Conservation (phyloP, 2,329 filamentous ascomycete genomes). For the Aspergillus clavatus region DNA sequence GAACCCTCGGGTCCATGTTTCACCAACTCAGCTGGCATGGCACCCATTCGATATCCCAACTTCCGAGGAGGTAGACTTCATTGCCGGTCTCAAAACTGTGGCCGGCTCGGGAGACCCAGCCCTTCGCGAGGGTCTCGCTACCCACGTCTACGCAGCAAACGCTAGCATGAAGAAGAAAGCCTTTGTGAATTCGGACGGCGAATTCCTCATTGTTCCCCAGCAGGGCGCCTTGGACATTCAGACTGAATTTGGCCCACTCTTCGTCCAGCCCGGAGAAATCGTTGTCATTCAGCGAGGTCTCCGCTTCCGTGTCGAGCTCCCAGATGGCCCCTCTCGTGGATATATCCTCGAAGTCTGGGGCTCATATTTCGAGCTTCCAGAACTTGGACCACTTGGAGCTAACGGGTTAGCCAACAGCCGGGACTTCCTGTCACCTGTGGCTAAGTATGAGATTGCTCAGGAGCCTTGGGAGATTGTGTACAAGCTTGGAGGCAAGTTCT, state of each 20-base stretch:
- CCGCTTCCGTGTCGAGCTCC: conserved; percentile 57
- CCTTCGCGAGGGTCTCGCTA: conserved; percentile 52
- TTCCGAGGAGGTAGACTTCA: conserved; percentile 50
- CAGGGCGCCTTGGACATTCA: conserved; percentile 62
- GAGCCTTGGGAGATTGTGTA: conserved; percentile 55
- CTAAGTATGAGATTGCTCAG: conserved; percentile 54
- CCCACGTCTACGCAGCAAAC: conserved; percentile 53
- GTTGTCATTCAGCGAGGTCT: conserved; percentile 63
- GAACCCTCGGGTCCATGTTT: conserved; percentile 52
- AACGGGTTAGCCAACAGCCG: conserved; percentile 62
- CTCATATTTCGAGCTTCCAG: conserved; percentile 60
- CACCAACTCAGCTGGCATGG: conserved; percentile 55
- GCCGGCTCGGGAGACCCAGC: conserved; percentile 55
- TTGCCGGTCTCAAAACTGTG: conserved; percentile 51
- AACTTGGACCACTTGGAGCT: conserved; percentile 62
- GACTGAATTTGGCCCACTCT: conserved; percentile 61
- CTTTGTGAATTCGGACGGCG: conserved; percentile 61
- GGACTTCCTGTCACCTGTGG: conserved; percentile 61
- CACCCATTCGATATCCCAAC: conserved; percentile 52
- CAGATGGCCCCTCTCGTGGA: conserved; percentile 57
- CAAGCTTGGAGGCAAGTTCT: conserved; percentile 60
- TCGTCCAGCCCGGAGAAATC: conserved; percentile 65
- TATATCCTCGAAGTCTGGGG: conserved; percentile 66
- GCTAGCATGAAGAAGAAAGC: conserved; percentile 54
- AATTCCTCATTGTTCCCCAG: conserved; percentile 61